Conservation (phyloP, 1,284 basidiomycete species). For the Cryptococcus maquisensis region DNA sequence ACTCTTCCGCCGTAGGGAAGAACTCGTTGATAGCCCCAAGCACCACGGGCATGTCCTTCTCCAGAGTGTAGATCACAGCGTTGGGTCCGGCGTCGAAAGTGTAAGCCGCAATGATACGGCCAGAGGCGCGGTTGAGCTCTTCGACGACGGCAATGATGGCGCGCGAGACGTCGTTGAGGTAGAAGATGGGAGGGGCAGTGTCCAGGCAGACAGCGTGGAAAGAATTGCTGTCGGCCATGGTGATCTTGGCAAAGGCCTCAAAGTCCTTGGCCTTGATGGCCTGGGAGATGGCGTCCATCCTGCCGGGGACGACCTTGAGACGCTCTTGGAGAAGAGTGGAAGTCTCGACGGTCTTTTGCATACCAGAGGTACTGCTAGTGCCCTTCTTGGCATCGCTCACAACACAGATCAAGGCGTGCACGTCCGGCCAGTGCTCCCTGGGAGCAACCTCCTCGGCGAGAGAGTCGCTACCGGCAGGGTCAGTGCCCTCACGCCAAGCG, state of each 20-base stretch:
- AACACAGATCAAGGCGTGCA: conserved; percentile 96
- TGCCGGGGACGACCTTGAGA: conserved; percentile 79
- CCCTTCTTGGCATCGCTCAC: conserved; percentile 97
- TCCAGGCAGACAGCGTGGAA: conserved; percentile 98
- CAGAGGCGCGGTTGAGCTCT: conserved; percentile 84
- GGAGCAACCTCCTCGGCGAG: conserved; percentile 84
- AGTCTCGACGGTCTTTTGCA: conserved; percentile 95
- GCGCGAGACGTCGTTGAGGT: conserved; percentile 94
- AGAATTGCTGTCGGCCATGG: conserved; percentile 96
- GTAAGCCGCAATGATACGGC: conserved; percentile 80
- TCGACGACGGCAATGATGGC: conserved; percentile 80
- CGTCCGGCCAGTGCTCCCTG: conserved; percentile 84
- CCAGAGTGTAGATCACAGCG: conserved; percentile 89
- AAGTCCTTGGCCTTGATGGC: conserved; percentile 84
- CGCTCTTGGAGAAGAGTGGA: conserved; percentile 84
- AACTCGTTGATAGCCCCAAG: conserved; percentile 68
- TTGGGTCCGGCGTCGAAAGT: conserved; percentile 99
- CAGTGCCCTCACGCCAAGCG: conserved; percentile 81
- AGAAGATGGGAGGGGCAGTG: conserved; percentile 96
- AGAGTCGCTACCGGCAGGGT: conserved; percentile 73
- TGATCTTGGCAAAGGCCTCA: conserved; percentile 80
- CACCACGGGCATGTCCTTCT: conserved; percentile 72
- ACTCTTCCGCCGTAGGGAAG: conserved; percentile 73
- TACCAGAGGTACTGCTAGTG: conserved; percentile 88
- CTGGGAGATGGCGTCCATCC: conserved; percentile 75